Conservation (phyloP, 2,329 filamentous ascomycete species). For the Ambrosiella cleistominuta region DNA sequence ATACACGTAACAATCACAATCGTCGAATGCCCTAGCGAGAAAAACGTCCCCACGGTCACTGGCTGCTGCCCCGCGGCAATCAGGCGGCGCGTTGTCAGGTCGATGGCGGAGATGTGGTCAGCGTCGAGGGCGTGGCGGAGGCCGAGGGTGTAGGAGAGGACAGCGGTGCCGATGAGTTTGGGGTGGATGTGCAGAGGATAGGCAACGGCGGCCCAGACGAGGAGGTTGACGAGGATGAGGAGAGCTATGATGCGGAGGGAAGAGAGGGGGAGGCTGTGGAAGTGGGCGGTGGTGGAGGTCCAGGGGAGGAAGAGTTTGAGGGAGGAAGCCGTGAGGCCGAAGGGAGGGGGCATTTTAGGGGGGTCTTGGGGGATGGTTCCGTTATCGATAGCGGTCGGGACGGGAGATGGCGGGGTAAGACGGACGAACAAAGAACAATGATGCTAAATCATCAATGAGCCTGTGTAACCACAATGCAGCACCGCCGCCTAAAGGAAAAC, state of each 20-base stretch:
- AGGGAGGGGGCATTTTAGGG: background rate
- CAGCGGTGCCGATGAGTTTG: slow-evolving; percentile 57
- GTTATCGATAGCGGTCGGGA: too few species aligned
- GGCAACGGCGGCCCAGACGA: slow-evolving; percentile 37
- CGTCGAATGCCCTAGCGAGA: slow-evolving; percentile 84
- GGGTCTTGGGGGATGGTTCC: too few species aligned
- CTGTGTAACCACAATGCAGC: too few species aligned
- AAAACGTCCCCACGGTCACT: slow-evolving; percentile 85
- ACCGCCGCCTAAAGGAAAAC: too few species aligned
- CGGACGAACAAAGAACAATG: too few species aligned
- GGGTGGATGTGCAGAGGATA: slow-evolving; percentile 36
- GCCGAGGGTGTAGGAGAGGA: slow-evolving; percentile 74
- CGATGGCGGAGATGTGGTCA: slow-evolving; percentile 77
- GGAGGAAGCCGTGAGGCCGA: background rate
- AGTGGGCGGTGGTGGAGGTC: slow-evolving; percentile 10
- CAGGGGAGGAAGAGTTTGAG: slow-evolving; percentile 8
- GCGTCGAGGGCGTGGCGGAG: slow-evolving; percentile 91
- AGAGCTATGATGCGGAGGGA: slow-evolving; percentile 31
- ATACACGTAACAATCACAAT: slow-evolving; percentile 83
- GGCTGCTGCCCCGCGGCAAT: slow-evolving; percentile 72
- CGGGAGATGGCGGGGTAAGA: too few species aligned
- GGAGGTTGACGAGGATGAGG: slow-evolving; percentile 32
- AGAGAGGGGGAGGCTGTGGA: slow-evolving; percentile 9
- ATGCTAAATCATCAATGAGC: too few species aligned
- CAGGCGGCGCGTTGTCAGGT: slow-evolving; percentile 81